A percentile compares a stretch with the other conserved stretches of the same genome.
Evolutionary conservation across 2,329 filamentous ascomycete species (phyloP).

Genomic region (Cladobotryum mycophilum): DNA sequence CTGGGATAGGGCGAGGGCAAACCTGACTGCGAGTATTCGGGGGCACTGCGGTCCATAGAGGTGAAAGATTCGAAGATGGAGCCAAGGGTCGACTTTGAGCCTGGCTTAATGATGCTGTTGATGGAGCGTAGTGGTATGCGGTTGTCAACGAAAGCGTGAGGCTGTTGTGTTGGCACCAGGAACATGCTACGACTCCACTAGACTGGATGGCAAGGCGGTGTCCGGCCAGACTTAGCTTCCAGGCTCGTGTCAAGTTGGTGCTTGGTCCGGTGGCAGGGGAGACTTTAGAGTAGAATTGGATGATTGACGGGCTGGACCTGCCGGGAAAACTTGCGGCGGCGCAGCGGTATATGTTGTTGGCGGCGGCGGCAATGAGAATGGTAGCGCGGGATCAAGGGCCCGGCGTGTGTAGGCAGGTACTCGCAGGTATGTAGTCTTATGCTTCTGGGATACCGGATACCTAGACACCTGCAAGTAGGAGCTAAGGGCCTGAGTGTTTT

Average conservation of each 20-base stretch:
- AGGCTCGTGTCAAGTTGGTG: slow-evolving; percentile 27
- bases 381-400: slow-evolving; percentile 21
- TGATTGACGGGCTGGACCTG: slow-evolving; percentile 18
- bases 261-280: slow-evolving; percentile 19
- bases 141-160: slow-evolving; percentile 24
- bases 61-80: slow-evolving; percentile 21
- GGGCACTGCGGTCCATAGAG: slow-evolving; percentile 56
- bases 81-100: slow-evolving; percentile 20
- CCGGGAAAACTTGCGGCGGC: slow-evolving; percentile 25
- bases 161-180: slow-evolving; percentile 28
- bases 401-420: slow-evolving; percentile 4
- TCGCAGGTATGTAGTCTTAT: slow-evolving; percentile 5
- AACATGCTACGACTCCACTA: slow-evolving; percentile 29
- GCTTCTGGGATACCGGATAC: slow-evolving; percentile 10
- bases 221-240: slow-evolving; percentile 27
- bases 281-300: slow-evolving; percentile 5
- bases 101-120: slow-evolving; percentile 9
- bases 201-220: slow-evolving; percentile 22
- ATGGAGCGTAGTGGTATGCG: slow-evolving; percentile 5
- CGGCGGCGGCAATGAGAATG: slow-evolving; percentile 24
- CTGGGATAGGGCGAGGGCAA: slow-evolving; percentile 68
- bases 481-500: slow-evolving; percentile 8
- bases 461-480: slow-evolving; percentile 4
- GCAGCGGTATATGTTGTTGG: slow-evolving; percentile 30
- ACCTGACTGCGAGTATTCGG: slow-evolving; percentile 84